Evolutionary conservation across 768 basidiomycete species (phyloP), one percentile per base, ranked within the genome.

Genomic region (Chiua virens): DNA sequence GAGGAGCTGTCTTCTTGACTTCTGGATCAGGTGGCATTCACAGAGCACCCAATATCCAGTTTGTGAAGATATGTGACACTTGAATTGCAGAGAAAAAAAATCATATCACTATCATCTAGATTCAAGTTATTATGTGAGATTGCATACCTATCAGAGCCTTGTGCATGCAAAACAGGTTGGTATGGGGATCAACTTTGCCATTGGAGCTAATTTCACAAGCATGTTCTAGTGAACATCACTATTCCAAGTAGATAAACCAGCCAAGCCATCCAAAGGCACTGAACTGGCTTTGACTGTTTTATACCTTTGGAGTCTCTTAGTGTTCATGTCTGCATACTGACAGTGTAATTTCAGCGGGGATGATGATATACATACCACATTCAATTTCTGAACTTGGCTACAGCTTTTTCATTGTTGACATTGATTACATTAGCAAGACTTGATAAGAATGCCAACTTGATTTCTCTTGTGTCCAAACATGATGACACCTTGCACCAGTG

Each of bases 401-500:
- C 50, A 0, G 62, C 54, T n/a, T 42, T 60, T 18, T 58, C 50
- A 42, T 69, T 55, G 0, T 38, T 37, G 5, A 55, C 53, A 30
- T 73, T 63, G 25, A 71, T 38, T 34, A 23, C 52, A 28, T 25
- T 42, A 25, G 4, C 50, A 49, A 5, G 64, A 63, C 17, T 73
- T 65, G 42, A 73, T 48, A 39, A 73, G 60, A 14, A 74, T 47
- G 1, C 72, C 72, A 13, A 61, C 58, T 44, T 67, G 63, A 4
- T 66, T 56, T n/a, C 59, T 70, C 17, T 56, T 66, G 1, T 68
- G 44, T 20, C 72, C 72, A 9, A 73, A 74, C 60, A 74, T 66
- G n/a, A 71, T 47, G 1, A 60, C 57, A 1, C 61, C 67, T 8
- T 54, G 48, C 2, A 69, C 53, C 0, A 60, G 36, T 1, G 54